Base-by-base conservation (phyloP, 1,139 yeast genomes). In the Scheffersomyces segobiensis region DNA sequence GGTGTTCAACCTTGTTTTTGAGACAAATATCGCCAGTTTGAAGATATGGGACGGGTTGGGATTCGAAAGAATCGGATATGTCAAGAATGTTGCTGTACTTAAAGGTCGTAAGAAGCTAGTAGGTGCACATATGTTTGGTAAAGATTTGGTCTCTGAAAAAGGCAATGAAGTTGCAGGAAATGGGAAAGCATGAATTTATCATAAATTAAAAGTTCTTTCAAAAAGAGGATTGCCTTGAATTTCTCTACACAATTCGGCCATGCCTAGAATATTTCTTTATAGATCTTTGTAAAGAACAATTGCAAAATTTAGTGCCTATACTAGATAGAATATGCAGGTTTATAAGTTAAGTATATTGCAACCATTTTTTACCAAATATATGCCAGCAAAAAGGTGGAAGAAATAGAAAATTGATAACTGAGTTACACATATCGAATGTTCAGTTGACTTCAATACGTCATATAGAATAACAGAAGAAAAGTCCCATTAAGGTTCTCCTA, bases 1-100 rank as follows among this genome's bases (percentile, higher is more conserved):
- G 8, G 93, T 91, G n/a, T 91, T 89, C 77, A 91, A 91, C 69
- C 77, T 91, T 56, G 97, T 91, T 0, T 91, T 87, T 68, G 93
- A 80, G 57, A 85, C 91, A 3, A 91, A 91, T 67, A 75, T 72
- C 1, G 96, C 91, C 3, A 87, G 93, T 65, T 67, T 79, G 64
- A 80, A 74, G 64, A 87, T 89, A 59, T 91, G 97, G 97, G 96
- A 91, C 55, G 63, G 75, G 1, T 77, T 91, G 47, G 93, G 95
- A 0, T 91, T 90, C 64, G 87, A 88, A 10, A 75, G 91, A 57
- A 86, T 90, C 53, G 97, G 97, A 0, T 76, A 78, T 50, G 78
- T 91, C 12, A 87, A 87, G 57, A 81, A 83, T 32, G 96, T 86
- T 0, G 97, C 89, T 0, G 77, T 80, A 1, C 73, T 91, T 61